Conservation (phyloP, 2,329 filamentous ascomycete species). For the Chaetomiaceae sp. region DNA sequence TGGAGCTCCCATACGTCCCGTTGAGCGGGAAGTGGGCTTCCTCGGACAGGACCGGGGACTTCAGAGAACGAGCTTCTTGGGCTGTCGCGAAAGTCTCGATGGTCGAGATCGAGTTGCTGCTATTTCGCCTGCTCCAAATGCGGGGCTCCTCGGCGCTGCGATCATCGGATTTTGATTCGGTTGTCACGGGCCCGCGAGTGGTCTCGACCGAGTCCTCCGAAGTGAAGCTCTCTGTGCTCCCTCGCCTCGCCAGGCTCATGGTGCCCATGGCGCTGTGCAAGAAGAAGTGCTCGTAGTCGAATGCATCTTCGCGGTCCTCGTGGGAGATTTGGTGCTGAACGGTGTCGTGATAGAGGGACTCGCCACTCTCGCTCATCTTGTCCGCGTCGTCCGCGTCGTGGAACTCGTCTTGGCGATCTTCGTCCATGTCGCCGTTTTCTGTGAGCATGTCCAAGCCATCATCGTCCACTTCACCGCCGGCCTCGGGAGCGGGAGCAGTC, state of each 20-base stretch:
- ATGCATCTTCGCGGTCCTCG: constrained; percentile 89
- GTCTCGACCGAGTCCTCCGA: constrained; percentile 59
- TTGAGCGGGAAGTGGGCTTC: constrained; percentile 4
- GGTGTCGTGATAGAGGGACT: constrained; percentile 58
- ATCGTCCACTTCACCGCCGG: constrained; percentile 30
- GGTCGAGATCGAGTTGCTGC: constrained; percentile 45
- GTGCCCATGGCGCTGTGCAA: constrained; percentile 85
- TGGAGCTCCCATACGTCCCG: constrained; percentile 9
- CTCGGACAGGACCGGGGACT: constrained; percentile 26
- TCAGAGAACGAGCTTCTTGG: constrained; percentile 41
- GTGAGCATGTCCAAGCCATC: constrained; percentile 35
- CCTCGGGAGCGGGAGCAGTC: constrained; percentile 17
- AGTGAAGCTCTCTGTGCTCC: constrained; percentile 47
- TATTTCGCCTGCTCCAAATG: constrained; percentile 35
- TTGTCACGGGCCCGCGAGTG: constrained; percentile 43
- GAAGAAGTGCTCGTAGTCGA: constrained; percentile 96
- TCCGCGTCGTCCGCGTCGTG: constrained; percentile 33
- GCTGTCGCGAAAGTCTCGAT: constrained; percentile 53
- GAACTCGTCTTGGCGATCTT: constrained; percentile 27
- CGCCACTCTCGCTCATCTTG: constrained; percentile 56
- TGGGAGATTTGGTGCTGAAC: constrained; percentile 62
- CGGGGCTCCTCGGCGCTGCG: constrained; percentile 8
- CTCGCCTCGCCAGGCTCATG: constrained; percentile 51
- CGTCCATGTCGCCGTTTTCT: constrained; percentile 32
- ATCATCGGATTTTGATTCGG: constrained; percentile 14